Base-by-base conservation (phyloP, 192 early-diverging fungal genomes). In the Entrophospora sp. region DNA sequence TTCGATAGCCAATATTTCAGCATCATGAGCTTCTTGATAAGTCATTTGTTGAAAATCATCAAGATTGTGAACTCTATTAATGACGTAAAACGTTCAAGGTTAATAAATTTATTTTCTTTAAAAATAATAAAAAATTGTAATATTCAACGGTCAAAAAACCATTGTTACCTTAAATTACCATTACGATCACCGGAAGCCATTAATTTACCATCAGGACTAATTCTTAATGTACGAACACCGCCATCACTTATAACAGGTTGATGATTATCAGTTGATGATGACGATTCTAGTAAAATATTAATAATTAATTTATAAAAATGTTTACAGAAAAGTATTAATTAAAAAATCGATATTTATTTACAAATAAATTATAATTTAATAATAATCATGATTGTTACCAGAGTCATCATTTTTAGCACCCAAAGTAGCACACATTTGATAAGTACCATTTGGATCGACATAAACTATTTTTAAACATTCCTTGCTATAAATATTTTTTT, bases 1-100 rank as follows among this genome's bases (percentile, higher is more conserved):
- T 68, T 92, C 91, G 22, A 93, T 84, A 7, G 83, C 70, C 30
- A 93, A 64, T 36, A 93, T 84, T 67, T 91, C 91, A 1, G 83
- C 84, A 27, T 89, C 86, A 64, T 93, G 91, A 0, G 88, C 91
- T 48, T 90, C 88, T 52, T 89, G 74, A 64, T 73, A 86, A 0
- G 77, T 76, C 3, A 88, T 58, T 66, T 89, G 72, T 25, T 83
- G 65, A 67, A 87, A 85, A 8, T 75, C 78, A 14, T 73, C 64
- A 18, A 88, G 70, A 27, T 83, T 78, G 38, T 85, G 84, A 0
- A 91, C 77, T 25, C 87, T 81, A 61, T 64, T 35, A 37, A 38
- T 1, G n/a, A 46, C 10, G 5, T 4, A 36, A 34, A 24, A 58
- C 0, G 35, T 31, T 40, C 16, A 5, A 22, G 16, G 44, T 38